A percentile compares a stretch with the other conserved stretches of the same genome.
Evolutionary conservation across 139 green algal species (phyloP).

Genomic region (Chlamydomonas eustigma): DNA sequence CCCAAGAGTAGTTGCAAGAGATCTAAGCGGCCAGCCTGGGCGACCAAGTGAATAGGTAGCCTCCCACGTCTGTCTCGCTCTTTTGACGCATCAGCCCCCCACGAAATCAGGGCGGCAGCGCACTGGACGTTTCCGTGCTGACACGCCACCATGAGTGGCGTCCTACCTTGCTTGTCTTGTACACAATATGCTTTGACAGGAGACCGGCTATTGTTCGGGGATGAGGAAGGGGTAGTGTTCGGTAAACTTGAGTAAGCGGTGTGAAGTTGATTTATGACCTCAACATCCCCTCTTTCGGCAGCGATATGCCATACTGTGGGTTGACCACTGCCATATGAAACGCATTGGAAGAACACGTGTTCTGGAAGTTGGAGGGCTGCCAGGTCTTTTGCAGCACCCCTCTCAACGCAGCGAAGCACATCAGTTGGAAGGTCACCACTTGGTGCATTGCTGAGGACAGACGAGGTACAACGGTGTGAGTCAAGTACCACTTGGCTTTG

Average conservation of each 20-base stretch:
- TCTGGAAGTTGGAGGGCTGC: background rate
- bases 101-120: background rate
- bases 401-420: background rate
- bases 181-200: background rate
- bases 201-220: background rate
- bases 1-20: background rate
- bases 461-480: no score
- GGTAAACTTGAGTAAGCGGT: background rate
- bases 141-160: background rate
- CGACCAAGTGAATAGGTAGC: background rate
- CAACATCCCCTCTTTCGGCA: background rate
- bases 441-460: no score
- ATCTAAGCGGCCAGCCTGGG: background rate
- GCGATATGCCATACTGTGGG: background rate
- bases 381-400: background rate
- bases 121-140: background rate
- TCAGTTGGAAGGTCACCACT: no score
- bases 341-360: background rate
- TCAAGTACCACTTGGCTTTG: no score
- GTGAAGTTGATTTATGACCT: background rate
- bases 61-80: background rate
- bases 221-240: background rate
- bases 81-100: background rate
- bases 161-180: background rate
- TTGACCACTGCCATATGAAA: background rate